Evolutionary conservation across 495 filamentous ascomycete species (phyloP), one percentile per base, ranked within the genome.

Genomic region (Xylaria bambusicola): DNA sequence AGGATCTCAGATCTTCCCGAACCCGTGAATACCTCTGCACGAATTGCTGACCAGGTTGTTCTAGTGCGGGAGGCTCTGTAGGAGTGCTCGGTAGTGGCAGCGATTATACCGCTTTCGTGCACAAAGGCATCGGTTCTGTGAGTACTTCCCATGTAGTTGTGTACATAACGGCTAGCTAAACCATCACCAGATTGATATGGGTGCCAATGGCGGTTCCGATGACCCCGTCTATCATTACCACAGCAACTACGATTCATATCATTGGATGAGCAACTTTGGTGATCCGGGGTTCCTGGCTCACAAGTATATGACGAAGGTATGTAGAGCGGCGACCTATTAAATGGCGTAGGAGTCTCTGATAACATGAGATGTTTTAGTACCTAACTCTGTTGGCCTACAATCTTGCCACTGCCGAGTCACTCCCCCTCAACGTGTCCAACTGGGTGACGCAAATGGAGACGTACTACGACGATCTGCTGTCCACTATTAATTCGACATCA

Each of bases 101-200:
- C 65, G 92, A 96, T 61, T 92, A 88, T 66, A 87, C 91, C n/a
- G 82, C 91, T 4, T 97, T 94, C 62, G 86, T 94, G 66, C 84
- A 91, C 62, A 84, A 84, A 0, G 91, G 91, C 31, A 82, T 94
- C 49, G 88, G 88, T 18, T 88, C 91, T 26, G 86, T 87, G 46
- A 87, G 88, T 20, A 8, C 48, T 20, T 36, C 57, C 63, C 31
- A 58, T n/a, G 6, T 35, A 27, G 15, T 1, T 40, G 17, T 41
- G n/a, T 29, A 41, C 26, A 20, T 36, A 8, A 49, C 26, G 15
- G n/a, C n/a, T 52, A 13, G 29, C 18, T 35, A 18, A 33, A 38
- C 27, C 3, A 5, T 52, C 41, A 6, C 12, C 20, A 71, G 66
- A 62, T 96, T 58, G 92, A 96, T 66, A 82, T 96, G 62, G 82